Percentiles rank a stretch among this genome's conserved stretches.
These are phyloP conservation scores for Oldenlandia corymbosa DNA, from an alignment of 257 asterid genomes.

Conservation along the genomic window DNA sequence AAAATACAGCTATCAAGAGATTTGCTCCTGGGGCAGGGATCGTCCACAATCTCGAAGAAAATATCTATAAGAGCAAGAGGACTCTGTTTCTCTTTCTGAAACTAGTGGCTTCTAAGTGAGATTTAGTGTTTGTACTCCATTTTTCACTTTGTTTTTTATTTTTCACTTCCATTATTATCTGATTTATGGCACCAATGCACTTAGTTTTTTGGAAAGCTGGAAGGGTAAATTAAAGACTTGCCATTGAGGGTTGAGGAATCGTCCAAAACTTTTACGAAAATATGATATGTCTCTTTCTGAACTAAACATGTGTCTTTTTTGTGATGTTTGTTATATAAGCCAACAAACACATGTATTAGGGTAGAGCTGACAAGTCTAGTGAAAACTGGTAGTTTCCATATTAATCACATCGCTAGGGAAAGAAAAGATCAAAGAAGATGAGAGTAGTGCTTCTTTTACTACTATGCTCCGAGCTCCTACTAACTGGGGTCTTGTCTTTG, in stretches of 20 bases:
- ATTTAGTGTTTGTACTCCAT: too few species aligned
- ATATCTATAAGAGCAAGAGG: background rate
- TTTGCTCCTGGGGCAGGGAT: constrained; percentile 2
- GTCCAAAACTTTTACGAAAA: too few species aligned
- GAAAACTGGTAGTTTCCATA: background rate
- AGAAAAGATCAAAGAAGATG: constrained; percentile 25
- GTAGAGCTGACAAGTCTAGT: background rate
- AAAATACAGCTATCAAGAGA: background rate
- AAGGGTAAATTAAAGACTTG: too few species aligned
- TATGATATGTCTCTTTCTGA: too few species aligned
- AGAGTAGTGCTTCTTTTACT: constrained; percentile 25
- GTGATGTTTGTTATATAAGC: too few species aligned
- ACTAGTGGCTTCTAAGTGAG: too few species aligned
- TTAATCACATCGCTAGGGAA: background rate
- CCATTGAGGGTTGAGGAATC: too few species aligned
- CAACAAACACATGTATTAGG: background rate
- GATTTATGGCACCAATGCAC: too few species aligned
- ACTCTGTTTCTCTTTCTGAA: background rate
- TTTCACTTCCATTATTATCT: too few species aligned
- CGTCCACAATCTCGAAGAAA: background rate
- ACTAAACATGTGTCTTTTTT: too few species aligned
- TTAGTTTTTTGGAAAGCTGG: too few species aligned
- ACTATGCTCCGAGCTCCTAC: constrained; percentile 27
- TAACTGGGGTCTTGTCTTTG: constrained; percentile 19
- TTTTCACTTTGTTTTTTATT: too few species aligned